A percentile compares a stretch with the other conserved stretches of the same genome.
These are phyloP conservation scores for Trametes sanguinea DNA, from an alignment of 768 basidiomycete species.

Conservation along the genomic window DNA sequence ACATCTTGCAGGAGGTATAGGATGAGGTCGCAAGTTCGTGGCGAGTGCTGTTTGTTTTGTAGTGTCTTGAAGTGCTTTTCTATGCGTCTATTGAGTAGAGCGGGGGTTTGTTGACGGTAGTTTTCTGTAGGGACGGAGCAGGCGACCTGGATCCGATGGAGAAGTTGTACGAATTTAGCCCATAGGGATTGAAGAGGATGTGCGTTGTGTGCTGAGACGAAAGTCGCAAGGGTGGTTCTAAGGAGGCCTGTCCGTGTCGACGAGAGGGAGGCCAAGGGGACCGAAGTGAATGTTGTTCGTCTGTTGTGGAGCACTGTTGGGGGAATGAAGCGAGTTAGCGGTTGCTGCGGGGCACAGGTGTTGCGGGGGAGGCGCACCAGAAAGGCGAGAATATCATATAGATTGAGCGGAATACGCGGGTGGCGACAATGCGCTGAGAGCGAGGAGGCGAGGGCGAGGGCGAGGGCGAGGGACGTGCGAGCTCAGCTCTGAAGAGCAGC, in stretches of 20 bases:
- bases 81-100: slow-evolving; percentile 19
- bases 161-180: slow-evolving; percentile 41
- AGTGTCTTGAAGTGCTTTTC: slow-evolving; percentile 6
- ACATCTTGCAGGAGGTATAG: slow-evolving; percentile 37
- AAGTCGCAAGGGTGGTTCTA: slow-evolving; percentile 43
- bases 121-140: slow-evolving; percentile 39
- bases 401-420: slow-evolving; percentile 14
- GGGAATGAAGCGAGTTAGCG: not conserved
- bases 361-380: slow-evolving; percentile 20
- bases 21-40: slow-evolving; percentile 29
- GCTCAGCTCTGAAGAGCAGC: too few relatives aligned
- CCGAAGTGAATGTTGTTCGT: slow-evolving; percentile 59
- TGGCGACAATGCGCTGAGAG: slow-evolving; percentile 11
- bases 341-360: not conserved
- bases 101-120: slow-evolving; percentile 16
- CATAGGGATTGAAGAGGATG: slow-evolving; percentile 27
- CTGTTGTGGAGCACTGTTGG: slow-evolving; percentile 30
- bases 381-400: slow-evolving; percentile 28
- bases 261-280: slow-evolving; percentile 56
- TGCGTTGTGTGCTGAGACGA: slow-evolving; percentile 15
- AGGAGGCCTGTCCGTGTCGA: slow-evolving; percentile 79
- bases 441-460: slow-evolving; percentile 5
- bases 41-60: slow-evolving; percentile 16
- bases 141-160: slow-evolving; percentile 44
- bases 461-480: not conserved